Percentiles rank a stretch among this genome's conserved stretches.
Conservation (phyloP, 208 protist species). For the Crithidia bombi region DNA sequence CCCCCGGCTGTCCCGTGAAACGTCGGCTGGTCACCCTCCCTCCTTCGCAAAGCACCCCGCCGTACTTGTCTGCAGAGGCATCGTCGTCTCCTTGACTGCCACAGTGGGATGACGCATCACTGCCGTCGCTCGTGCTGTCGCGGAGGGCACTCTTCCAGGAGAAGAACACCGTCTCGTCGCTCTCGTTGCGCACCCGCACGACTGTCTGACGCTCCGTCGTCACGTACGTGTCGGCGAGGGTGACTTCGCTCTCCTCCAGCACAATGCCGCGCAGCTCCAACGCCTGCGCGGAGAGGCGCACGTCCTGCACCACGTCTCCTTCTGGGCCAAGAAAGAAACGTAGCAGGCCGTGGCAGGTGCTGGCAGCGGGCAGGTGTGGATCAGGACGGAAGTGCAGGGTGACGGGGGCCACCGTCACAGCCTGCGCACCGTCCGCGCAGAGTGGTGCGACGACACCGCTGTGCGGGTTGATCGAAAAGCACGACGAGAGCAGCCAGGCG, state of each 20-base stretch:
- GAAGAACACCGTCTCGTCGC: constrained; percentile 80
- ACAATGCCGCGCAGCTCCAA: constrained; percentile 72
- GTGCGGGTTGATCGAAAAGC: constrained; percentile 60
- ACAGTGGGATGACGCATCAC: background rate
- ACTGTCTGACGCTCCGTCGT: constrained; percentile 85
- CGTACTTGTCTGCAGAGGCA: no score
- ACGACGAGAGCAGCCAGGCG: constrained; percentile 63
- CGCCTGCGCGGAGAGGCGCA: constrained; percentile 60
- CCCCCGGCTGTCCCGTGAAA: background rate
- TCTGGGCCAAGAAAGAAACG: constrained; percentile 86
- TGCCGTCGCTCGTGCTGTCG: constrained; percentile 17
- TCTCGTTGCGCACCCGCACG: constrained; percentile 89
- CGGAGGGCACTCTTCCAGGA: constrained; percentile 75
- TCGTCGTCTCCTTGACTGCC: background rate
- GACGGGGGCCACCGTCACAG: constrained; percentile 34
- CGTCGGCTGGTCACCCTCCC: background rate
- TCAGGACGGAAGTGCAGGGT: constrained; percentile 31
- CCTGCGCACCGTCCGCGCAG: constrained; percentile 34
- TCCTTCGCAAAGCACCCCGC: constrained; percentile 13
- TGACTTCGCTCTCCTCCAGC: constrained; percentile 64
- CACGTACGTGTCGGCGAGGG: constrained; percentile 90
- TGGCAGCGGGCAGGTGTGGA: constrained; percentile 18
- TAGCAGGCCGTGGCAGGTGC: constrained; percentile 38
- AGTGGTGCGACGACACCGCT: constrained; percentile 75
- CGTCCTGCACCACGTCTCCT: constrained; percentile 77